phyloP scores from a whole-genome alignment of 352 stramenopile species.

The Peronospora farinosa region DNA sequence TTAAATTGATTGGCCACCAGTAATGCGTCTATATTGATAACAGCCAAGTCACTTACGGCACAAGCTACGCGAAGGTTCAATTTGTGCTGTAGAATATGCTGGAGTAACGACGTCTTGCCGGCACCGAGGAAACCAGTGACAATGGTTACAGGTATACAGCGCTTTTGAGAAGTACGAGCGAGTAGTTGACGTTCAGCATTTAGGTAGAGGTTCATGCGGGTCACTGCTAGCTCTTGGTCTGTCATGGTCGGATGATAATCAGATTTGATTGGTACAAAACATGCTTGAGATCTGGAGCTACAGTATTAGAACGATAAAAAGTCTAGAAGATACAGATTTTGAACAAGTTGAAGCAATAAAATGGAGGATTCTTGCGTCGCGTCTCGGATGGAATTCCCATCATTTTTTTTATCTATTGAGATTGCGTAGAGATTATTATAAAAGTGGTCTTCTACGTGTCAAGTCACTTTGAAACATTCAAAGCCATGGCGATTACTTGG shows the following conservation, averaged over 20 bases:
- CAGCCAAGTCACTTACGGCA: constrained; percentile 59
- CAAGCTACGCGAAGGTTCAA: constrained; percentile 65
- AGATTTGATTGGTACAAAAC: background rate
- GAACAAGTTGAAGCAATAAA: constrained; percentile 7
- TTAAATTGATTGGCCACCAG: constrained; percentile 40
- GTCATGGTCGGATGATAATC: background rate
- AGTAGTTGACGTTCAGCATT: constrained; percentile 47
- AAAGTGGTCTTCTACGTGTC: too few relatives aligned
- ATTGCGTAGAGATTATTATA: too few relatives aligned
- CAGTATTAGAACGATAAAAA: constrained; percentile 1
- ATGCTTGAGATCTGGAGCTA: background rate
- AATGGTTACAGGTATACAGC: constrained; percentile 54
- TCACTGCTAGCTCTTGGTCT: constrained; percentile 37
- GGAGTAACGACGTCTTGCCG: constrained; percentile 65
- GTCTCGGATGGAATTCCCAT: constrained; percentile 12
- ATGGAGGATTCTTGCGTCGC: constrained; percentile 1
- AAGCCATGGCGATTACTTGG: constrained; percentile 1
- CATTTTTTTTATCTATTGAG: too few relatives aligned
- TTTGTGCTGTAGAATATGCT: constrained; percentile 55
- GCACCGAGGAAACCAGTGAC: constrained; percentile 60
- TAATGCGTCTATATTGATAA: constrained; percentile 64
- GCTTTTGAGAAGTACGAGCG: constrained; percentile 40
- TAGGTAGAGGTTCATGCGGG: constrained; percentile 55
- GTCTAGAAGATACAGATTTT: constrained; percentile 1
- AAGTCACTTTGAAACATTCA: background rate